phyloP scores from a whole-genome alignment of 805 yeast genomes.

The Saccharomycopsis sp. region DNA sequence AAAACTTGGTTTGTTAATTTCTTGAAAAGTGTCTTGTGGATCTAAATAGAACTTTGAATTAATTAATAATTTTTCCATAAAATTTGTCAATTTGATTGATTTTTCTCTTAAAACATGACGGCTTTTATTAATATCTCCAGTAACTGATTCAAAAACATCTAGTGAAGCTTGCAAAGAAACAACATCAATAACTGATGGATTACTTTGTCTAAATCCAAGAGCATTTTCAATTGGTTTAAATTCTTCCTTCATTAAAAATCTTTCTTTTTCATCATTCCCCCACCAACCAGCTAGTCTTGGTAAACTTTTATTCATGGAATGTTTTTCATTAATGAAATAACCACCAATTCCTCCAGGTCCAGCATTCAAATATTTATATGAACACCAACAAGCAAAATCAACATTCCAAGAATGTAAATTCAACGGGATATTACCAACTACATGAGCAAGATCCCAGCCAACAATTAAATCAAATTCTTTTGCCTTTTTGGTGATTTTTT shows the following conservation, averaged over 20 bases:
- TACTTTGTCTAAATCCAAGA: slow-evolving; percentile 78
- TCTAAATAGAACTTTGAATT: slow-evolving; percentile 36
- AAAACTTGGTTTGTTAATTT: slow-evolving; percentile 31
- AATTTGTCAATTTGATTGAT: slow-evolving; percentile 47
- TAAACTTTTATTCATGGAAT: slow-evolving; percentile 21
- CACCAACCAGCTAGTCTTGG: slow-evolving; percentile 96
- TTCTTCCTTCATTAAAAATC: slow-evolving; percentile 71
- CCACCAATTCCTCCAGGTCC: slow-evolving; percentile 96
- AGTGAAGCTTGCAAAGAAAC: slow-evolving; percentile 63
- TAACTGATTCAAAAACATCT: slow-evolving; percentile 34
- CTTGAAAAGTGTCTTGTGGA: slow-evolving; percentile 20
- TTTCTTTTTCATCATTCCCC: slow-evolving; percentile 65
- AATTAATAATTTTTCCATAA: slow-evolving; percentile 38
- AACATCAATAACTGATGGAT: slow-evolving; percentile 81
- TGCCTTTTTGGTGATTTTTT: slow-evolving; percentile 54
- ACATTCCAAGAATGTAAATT: slow-evolving; percentile 79
- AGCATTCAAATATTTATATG: slow-evolving; percentile 80
- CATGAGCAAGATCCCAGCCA: slow-evolving; percentile 97
- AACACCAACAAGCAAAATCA: slow-evolving; percentile 93
- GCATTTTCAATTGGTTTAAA: slow-evolving; percentile 84
- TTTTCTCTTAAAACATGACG: slow-evolving; percentile 30
- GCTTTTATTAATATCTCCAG: not conserved
- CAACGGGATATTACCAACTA: slow-evolving; percentile 77
- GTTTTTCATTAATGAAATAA: slow-evolving; percentile 57
- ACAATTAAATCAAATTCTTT: slow-evolving; percentile 44